Evolutionary conservation across 2,329 filamentous ascomycete genomes (phyloP).

Genomic region (Epicoccum nigrum): DNA sequence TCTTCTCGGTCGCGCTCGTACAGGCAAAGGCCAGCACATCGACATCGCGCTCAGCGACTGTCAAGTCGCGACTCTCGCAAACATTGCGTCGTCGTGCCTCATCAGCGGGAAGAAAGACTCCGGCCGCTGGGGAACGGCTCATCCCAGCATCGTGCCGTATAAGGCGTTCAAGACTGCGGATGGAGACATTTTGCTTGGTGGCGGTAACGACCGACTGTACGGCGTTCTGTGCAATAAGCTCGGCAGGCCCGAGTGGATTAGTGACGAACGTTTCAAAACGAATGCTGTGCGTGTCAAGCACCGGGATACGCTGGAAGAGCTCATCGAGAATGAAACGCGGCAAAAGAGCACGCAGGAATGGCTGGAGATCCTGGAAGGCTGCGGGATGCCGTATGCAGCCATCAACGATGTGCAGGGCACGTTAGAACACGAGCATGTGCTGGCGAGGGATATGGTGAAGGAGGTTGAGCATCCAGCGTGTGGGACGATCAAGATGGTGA

Average conservation of each 20-base stretch:
- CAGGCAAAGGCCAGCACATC: constrained; percentile 86
- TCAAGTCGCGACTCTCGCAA: constrained; percentile 92
- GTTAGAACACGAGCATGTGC: constrained; percentile 79
- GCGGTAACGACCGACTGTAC: constrained; percentile 68
- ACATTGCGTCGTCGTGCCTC: constrained; percentile 89
- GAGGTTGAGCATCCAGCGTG: constrained; percentile 84
- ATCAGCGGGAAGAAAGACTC: constrained; percentile 87
- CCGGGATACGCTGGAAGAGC: constrained; percentile 74
- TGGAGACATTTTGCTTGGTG: constrained; percentile 67
- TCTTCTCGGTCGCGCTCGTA: constrained; percentile 74
- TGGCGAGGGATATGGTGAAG: constrained; percentile 85
- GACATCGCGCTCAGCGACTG: constrained; percentile 92
- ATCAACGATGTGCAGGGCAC: constrained; percentile 91
- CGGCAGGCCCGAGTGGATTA: constrained; percentile 64
- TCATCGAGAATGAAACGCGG: constrained; percentile 77
- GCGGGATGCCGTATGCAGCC: constrained; percentile 90
- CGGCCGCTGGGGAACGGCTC: constrained; percentile 94
- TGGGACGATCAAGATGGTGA: constrained; percentile 86
- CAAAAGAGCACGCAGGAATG: constrained; percentile 86
- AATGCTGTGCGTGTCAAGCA: constrained; percentile 69
- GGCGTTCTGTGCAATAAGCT: constrained; percentile 65
- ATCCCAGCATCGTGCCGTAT: constrained; percentile 98
- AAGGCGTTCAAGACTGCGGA: constrained; percentile 74
- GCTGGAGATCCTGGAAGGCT: constrained; percentile 85
- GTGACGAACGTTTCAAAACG: constrained; percentile 62